Conservation (phyloP, 1,284 basidiomycete genomes). For the Kalmanozyma brasiliensis region DNA sequence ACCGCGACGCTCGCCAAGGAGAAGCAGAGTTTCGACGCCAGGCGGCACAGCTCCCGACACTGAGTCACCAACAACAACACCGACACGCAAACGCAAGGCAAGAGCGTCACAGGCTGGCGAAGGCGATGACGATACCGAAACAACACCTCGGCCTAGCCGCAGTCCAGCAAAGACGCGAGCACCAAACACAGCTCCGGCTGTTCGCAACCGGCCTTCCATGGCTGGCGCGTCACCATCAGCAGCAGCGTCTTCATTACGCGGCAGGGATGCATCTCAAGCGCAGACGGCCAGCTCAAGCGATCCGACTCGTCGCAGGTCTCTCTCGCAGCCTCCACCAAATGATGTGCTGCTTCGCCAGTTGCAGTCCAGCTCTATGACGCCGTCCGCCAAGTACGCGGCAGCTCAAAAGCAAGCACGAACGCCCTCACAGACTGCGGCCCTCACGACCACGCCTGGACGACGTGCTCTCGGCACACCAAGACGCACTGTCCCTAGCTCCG, state of each 20-base stretch:
- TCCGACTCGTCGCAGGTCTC: slow-evolving; percentile 30
- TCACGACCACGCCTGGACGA: slow-evolving; percentile 28
- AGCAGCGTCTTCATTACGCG: slow-evolving; percentile 2
- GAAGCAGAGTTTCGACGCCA: slow-evolving; percentile 8
- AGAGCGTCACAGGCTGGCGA: slow-evolving; percentile 7
- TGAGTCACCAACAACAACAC: slow-evolving; percentile 13
- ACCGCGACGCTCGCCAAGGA: slow-evolving; percentile 32
- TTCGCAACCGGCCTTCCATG: slow-evolving; percentile 9
- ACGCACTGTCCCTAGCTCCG: slow-evolving; percentile 9
- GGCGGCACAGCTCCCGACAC: neutral
- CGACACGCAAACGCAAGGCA: slow-evolving; percentile 33
- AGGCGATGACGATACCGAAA: slow-evolving; percentile 11
- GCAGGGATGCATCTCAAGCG: slow-evolving; percentile 1
- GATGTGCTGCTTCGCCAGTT: slow-evolving; percentile 44
- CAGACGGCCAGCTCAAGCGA: slow-evolving; percentile 1
- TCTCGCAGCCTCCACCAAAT: slow-evolving; percentile 48
- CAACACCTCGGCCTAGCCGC: slow-evolving; percentile 19
- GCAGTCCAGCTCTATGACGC: slow-evolving; percentile 27
- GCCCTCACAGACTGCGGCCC: slow-evolving; percentile 16
- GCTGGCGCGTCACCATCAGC: slow-evolving; percentile 8
- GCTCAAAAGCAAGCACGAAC: slow-evolving; percentile 21
- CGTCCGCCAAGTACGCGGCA: slow-evolving; percentile 29
- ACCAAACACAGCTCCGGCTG: slow-evolving; percentile 28
- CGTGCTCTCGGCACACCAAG: slow-evolving; percentile 41
- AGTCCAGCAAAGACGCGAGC: slow-evolving; percentile 30